phyloP scores from a whole-genome alignment of 805 yeast species.

The Wickerhamomyces silvicola region DNA sequence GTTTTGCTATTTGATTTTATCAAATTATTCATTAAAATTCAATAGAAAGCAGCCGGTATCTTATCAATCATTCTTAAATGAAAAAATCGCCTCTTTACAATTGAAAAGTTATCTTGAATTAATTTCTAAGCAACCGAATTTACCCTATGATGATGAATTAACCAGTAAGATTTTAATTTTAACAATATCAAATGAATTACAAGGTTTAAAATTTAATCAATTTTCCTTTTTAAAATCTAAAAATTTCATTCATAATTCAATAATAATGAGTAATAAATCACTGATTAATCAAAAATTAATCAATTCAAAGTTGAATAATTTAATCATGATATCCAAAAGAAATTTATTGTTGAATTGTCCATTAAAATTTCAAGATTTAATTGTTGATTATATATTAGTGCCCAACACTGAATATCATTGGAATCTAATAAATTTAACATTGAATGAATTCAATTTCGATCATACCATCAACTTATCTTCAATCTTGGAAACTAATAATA shows the following conservation, averaged over 20 bases:
- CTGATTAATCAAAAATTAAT: constrained; percentile 15
- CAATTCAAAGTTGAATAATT: constrained; percentile 19
- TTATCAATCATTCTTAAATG: constrained; percentile 21
- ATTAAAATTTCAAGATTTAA: constrained; percentile 40
- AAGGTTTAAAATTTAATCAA: constrained; percentile 14
- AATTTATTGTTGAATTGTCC: constrained; percentile 46
- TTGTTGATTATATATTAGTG: constrained; percentile 39
- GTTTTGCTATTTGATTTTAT: constrained; percentile 41
- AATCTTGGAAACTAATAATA: constrained; percentile 6
- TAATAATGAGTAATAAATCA: constrained; percentile 44
- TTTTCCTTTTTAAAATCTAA: constrained; percentile 27
- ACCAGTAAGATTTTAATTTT: constrained; percentile 5
- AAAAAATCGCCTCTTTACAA: constrained; percentile 4
- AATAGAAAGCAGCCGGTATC: constrained; percentile 36
- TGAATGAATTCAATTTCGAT: constrained; percentile 37
- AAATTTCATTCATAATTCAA: constrained; percentile 43
- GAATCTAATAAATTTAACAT: constrained; percentile 37
- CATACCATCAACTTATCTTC: constrained; percentile 1
- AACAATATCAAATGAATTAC: constrained; percentile 22
- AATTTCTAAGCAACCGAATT: constrained; percentile 6
- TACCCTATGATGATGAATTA: constrained; percentile 3
- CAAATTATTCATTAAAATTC: constrained; percentile 34
- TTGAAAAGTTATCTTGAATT: constrained; percentile 6
- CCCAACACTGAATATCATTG: constrained; percentile 35
- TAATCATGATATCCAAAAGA: constrained; percentile 40